Conservation (phyloP, 768 basidiomycete species). For the Mycena haematopus region DNA sequence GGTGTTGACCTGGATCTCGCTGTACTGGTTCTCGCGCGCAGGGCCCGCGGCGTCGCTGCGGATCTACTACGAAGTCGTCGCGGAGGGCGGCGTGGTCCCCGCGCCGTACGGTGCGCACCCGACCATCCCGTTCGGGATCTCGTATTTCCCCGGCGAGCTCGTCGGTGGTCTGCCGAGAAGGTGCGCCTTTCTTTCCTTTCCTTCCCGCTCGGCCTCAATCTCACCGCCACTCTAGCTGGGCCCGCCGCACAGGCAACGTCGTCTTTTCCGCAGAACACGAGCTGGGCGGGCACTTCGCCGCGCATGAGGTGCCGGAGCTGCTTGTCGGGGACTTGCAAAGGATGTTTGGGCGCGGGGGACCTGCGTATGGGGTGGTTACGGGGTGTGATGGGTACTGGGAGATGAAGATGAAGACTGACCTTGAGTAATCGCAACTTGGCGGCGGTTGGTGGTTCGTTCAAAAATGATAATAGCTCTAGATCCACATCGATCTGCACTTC, state of each 20-base stretch:
- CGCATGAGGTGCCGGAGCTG: constrained; percentile 53
- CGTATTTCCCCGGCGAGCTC: constrained; percentile 60
- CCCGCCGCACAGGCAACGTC: constrained; percentile 40
- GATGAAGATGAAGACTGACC: no score
- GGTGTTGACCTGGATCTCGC: constrained; percentile 64
- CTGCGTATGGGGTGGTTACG: constrained; percentile 35
- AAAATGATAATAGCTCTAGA: no score
- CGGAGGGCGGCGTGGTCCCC: constrained; percentile 14
- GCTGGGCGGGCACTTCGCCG: constrained; percentile 65
- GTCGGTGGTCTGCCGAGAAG: constrained; percentile 34
- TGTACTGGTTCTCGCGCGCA: constrained; percentile 63
- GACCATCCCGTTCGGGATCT: constrained; percentile 53
- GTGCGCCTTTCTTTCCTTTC: constrained; percentile 31
- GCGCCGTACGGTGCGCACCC: constrained; percentile 8
- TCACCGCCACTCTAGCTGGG: constrained; percentile 46
- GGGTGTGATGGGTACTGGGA: not conserved
- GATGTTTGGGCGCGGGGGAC: constrained; percentile 63
- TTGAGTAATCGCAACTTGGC: no score
- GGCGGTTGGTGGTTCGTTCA: no score
- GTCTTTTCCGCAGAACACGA: constrained; percentile 58
- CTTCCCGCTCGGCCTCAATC: not conserved
- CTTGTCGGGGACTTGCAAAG: constrained; percentile 57
- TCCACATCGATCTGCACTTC: no score
- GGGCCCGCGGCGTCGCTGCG: constrained; percentile 64
- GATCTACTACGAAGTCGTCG: constrained; percentile 60